A percentile compares a stretch with the other conserved stretches of the same genome.
These are phyloP conservation scores for Penicillium desertorum DNA, from an alignment of 495 filamentous ascomycete genomes.

Conservation along the genomic window DNA sequence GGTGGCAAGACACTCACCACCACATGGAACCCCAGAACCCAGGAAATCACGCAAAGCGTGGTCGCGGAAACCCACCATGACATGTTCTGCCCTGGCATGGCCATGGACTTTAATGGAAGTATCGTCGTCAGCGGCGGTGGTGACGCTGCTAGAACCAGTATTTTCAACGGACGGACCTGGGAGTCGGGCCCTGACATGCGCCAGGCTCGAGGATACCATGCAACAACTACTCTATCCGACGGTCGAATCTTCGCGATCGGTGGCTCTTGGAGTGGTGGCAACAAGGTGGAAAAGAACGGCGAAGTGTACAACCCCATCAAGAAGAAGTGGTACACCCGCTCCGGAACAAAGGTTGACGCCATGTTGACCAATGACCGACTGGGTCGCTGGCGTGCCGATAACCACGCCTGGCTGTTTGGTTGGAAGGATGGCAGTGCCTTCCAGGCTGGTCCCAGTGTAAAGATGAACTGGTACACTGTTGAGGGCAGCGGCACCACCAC, in stretches of 20 bases:
- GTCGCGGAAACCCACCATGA: constrained; percentile 52
- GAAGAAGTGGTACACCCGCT: constrained; percentile 35
- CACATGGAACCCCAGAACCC: constrained; percentile 10
- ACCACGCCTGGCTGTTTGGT: constrained; percentile 55
- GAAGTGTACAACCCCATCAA: constrained; percentile 50
- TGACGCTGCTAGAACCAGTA: constrained; percentile 43
- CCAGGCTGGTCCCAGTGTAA: constrained; percentile 53
- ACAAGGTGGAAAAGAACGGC: constrained; percentile 48
- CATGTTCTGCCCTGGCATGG: constrained; percentile 65
- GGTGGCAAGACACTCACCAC: constrained; percentile 36
- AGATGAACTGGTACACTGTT: constrained; percentile 50
- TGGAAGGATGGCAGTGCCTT: constrained; percentile 55
- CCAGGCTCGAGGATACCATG: constrained; percentile 54
- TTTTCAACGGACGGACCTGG: constrained; percentile 53
- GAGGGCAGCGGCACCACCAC: constrained; percentile 36
- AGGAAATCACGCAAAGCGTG: constrained; percentile 32
- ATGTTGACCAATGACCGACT: constrained; percentile 53
- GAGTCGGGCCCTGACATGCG: background rate
- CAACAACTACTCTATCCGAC: constrained; percentile 51
- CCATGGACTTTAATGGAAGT: constrained; percentile 47
- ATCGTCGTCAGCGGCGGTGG: constrained; percentile 56
- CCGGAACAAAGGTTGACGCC: constrained; percentile 37
- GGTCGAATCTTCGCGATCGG: constrained; percentile 61
- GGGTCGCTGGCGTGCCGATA: constrained; percentile 29
- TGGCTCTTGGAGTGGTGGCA: constrained; percentile 53